Percentiles rank a stretch among this genome's conserved stretches.
These are phyloP conservation scores for Iberis amara DNA, from an alignment of 441 rosid species.

Conservation along the genomic window DNA sequence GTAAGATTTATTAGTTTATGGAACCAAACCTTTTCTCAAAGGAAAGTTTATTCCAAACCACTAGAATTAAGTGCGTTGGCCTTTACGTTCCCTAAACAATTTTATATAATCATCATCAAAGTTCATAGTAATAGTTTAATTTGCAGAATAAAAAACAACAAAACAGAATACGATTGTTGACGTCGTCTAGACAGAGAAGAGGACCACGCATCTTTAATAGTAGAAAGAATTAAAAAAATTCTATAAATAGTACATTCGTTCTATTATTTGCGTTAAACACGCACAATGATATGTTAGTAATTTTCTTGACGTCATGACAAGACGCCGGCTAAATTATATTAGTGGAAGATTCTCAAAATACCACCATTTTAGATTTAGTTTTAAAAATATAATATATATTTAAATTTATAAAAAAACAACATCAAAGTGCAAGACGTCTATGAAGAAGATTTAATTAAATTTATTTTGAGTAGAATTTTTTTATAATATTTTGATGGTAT, in stretches of 20 bases:
- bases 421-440: too few species aligned
- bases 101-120: background rate
- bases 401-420: too few species aligned
- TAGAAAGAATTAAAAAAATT: background rate
- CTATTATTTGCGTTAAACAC: background rate
- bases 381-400: too few species aligned
- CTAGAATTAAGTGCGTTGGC: background rate
- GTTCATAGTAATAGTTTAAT: background rate
- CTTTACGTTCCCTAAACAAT: background rate
- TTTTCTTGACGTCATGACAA: background rate
- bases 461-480: too few species aligned
- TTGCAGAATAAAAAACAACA: background rate
- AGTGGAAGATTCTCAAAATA: too few species aligned
- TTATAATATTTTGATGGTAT: too few species aligned
- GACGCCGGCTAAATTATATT: too few species aligned
- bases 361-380: too few species aligned
- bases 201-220: constrained; percentile 20
- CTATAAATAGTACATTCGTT: background rate
- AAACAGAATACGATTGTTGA: constrained; percentile 12
- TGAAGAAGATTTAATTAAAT: too few species aligned
- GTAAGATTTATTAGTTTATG: too few species aligned
- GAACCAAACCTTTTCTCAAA: too few species aligned
- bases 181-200: constrained; percentile 9
- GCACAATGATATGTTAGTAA: background rate
- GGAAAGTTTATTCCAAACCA: too few species aligned